A percentile compares a stretch with the other conserved stretches of the same genome.
Conservation (phyloP, 2,329 filamentous ascomycete species). For the Cladosporium sp. region DNA sequence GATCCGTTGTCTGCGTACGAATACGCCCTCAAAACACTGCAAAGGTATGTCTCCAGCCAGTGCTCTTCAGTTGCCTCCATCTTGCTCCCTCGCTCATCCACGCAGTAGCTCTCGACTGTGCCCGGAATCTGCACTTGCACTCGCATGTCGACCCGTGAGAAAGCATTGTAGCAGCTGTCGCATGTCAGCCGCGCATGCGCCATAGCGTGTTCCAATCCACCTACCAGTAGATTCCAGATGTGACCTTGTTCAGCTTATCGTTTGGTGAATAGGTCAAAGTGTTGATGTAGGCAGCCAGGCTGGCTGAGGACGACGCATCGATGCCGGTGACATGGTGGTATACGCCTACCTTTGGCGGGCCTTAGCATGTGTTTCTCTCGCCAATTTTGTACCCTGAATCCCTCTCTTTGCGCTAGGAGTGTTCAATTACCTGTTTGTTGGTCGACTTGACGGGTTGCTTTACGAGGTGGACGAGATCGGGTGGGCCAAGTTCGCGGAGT, state of each 20-base stretch:
- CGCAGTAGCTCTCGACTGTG: conserved; percentile 94
- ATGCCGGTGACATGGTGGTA: conserved; percentile 98
- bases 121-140: conserved; percentile 97
- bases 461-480: conserved; percentile 91
- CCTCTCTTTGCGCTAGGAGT: conserved; percentile 13
- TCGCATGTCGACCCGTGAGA: conserved; percentile 96
- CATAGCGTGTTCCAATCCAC: conserved; percentile 27
- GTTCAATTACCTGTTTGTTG: conserved; percentile 55
- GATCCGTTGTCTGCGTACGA: conserved; percentile 95
- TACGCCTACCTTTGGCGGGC: conserved; percentile 68
- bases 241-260: conserved; percentile 84
- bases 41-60: conserved; percentile 97
- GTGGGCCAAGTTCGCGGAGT: conserved; percentile 90
- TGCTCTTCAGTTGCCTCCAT: conserved; percentile 88
- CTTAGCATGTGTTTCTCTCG: conserved; percentile 21
- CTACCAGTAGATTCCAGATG: conserved; percentile 92
- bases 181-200: conserved; percentile 35
- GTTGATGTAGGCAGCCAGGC: conserved; percentile 96
- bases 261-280: conserved; percentile 89
- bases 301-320: conserved; percentile 95
- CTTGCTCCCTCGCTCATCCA: conserved; percentile 95
- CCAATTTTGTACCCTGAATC: not conserved
- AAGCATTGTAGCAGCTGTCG: conserved; percentile 91
- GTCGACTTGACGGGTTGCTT: conserved; percentile 68
- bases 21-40: conserved; percentile 90